Conservation (phyloP, 73 alveolate species). For the Effrenium voratum region DNA sequence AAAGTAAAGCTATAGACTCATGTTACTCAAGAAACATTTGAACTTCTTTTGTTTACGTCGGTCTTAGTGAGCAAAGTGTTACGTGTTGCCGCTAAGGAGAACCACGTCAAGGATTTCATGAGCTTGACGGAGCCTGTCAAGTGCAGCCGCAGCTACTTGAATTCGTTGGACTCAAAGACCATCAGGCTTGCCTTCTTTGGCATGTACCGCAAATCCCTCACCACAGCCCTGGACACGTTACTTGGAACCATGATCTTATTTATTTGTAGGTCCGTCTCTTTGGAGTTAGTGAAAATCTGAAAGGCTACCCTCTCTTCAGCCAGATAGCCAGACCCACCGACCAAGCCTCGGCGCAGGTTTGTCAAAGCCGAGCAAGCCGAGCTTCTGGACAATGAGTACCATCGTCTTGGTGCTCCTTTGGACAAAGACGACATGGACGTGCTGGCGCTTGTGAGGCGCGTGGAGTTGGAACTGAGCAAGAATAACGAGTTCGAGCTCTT, state of each 20-base stretch:
- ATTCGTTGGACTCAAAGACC: neutral
- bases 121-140: neutral
- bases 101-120: slow-evolving; percentile 9
- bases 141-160: neutral
- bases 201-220: neutral
- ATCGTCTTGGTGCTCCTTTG: neutral
- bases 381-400: neutral
- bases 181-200: neutral
- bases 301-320: neutral
- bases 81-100: no score
- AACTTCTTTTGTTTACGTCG: no score
- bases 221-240: neutral
- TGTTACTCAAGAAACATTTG: neutral
- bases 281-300: neutral
- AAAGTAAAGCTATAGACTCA: neutral
- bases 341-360: neutral
- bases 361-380: neutral
- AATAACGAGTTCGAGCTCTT: neutral
- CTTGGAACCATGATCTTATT: neutral
- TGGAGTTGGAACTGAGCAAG: neutral
- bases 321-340: neutral
- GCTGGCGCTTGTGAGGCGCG: neutral
- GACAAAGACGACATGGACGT: neutral
- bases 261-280: neutral
- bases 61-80: no score